Conservation (phyloP, 306 rosid genomes). For the Cicer pinnatifidum region DNA sequence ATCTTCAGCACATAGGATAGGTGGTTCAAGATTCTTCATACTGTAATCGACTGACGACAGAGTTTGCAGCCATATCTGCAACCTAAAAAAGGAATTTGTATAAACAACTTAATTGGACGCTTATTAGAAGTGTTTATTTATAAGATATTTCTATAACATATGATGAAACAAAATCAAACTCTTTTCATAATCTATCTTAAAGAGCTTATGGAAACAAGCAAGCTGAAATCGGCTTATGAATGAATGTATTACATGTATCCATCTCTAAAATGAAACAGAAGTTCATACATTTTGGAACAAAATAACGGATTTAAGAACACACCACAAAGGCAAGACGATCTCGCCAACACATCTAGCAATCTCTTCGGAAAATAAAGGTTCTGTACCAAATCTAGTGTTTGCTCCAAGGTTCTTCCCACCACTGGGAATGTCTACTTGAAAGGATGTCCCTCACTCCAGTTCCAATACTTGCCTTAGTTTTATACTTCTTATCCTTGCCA, state of each 20-base stretch:
- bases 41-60: conserved; percentile 66
- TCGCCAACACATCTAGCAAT: conserved; percentile 66
- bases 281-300: conserved; percentile 14
- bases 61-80: conserved; percentile 71
- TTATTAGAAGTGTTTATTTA: too few relatives aligned
- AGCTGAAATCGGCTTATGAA: too few relatives aligned
- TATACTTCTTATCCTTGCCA: conserved; percentile 67
- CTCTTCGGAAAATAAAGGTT: conserved; percentile 74
- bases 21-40: conserved; percentile 60
- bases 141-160: too few relatives aligned
- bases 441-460: conserved; percentile 61
- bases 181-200: too few relatives aligned
- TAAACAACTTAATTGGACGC: too few relatives aligned
- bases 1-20: conserved; percentile 76
- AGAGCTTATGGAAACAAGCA: too few relatives aligned
- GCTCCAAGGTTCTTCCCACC: conserved; percentile 80
- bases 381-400: conserved; percentile 59
- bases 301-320: conserved; percentile 41
- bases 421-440: conserved; percentile 72
- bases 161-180: too few relatives aligned
- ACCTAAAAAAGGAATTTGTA: conserved; percentile 51
- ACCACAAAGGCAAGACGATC: conserved; percentile 82
- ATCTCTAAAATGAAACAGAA: conserved; percentile 23
- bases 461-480: conserved; percentile 49
- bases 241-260: neutral